Base-by-base conservation (phyloP, 2,329 filamentous ascomycete genomes). In the Capronia epimyces region DNA sequence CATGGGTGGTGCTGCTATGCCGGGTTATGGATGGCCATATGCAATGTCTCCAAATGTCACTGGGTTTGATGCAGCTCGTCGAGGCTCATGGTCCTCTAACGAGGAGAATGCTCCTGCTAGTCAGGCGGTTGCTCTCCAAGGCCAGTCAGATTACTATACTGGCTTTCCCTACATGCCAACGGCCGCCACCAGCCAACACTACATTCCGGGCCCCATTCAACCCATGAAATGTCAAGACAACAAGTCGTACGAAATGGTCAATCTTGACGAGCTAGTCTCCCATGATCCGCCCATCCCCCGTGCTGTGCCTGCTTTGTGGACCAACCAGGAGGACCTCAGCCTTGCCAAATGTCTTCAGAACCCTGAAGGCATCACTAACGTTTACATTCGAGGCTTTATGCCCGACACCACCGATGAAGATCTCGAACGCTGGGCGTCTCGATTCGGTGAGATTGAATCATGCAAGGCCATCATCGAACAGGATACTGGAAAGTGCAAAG, bases 391-490 rank as follows among this genome's bases (percentile, higher is more conserved):
- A 55, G 94, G 94, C 15, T 84, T 98, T 56, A 87, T 95, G 58
- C 91, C 93, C 0, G 91, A 94, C 62, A 98, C 91, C 0, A 93
- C 94, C 43, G 93, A 98, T 64, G 87, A 94, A 43, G 84, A 94
- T 66, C 75, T 98, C 15, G 80, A 86, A 62, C 77, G 78, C 37
- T 97, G 93, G 71, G 86, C 91, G 37, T 77, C 81, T 61, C 87
- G 91, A 44, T 98, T 97, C 65, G 94, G 93, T 36, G 83, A 86
- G 54, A 93, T 98, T 51, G 89, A 95, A 72, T 95, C 90, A 59
- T 96, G 89, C 65, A 98, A 98, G 77, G 93, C 94, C 12, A 98
- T 98, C 71, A 95, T 98, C 64, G 94, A 98, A 71, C 85, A 90
- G 46, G 84, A 86, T 60, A 95, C 89, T 43, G 88, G 89, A 53